phyloP scores from a whole-genome alignment of 129 eudicot species.

The Tagetes patula region DNA sequence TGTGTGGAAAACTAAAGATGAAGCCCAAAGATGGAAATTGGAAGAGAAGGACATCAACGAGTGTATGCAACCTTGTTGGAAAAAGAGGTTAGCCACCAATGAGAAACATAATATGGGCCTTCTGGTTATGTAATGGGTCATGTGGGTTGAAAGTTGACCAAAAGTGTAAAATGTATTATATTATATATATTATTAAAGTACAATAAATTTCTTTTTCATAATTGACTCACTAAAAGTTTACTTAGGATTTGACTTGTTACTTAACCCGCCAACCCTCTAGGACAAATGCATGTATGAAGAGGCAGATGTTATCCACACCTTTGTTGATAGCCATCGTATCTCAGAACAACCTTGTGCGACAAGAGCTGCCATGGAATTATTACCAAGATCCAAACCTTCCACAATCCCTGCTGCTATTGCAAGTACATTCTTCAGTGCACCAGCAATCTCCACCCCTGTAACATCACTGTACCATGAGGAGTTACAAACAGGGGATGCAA shows the following conservation, averaged over 20 bases:
- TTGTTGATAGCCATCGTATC: slow-evolving; percentile 94
- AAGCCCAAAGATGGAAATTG: background rate
- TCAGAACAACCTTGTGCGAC: slow-evolving; percentile 97
- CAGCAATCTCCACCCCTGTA: slow-evolving; percentile 99
- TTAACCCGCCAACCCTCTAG: background rate
- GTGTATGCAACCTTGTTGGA: background rate
- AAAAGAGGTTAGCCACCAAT: background rate
- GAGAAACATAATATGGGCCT: background rate
- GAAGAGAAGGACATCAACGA: background rate
- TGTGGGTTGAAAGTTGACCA: background rate
- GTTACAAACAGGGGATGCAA: slow-evolving; percentile 43
- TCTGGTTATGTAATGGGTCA: background rate
- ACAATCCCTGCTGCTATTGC: slow-evolving; percentile 99
- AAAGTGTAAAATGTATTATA: background rate
- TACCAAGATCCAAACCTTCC: slow-evolving; percentile 92
- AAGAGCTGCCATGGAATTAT: slow-evolving; percentile 98
- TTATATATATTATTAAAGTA: background rate
- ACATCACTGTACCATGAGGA: slow-evolving; percentile 90
- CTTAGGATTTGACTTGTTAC: background rate
- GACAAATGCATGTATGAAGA: slow-evolving; percentile 4
- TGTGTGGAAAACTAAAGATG: background rate
- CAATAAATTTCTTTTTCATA: background rate
- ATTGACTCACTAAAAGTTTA: background rate
- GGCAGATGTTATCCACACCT: slow-evolving; percentile 45
- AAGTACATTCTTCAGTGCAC: slow-evolving; percentile 92